Evolutionary conservation across 2,329 filamentous ascomycete genomes (phyloP), one percentile per base, ranked within the genome.

Genomic region (Claviceps sp.): DNA sequence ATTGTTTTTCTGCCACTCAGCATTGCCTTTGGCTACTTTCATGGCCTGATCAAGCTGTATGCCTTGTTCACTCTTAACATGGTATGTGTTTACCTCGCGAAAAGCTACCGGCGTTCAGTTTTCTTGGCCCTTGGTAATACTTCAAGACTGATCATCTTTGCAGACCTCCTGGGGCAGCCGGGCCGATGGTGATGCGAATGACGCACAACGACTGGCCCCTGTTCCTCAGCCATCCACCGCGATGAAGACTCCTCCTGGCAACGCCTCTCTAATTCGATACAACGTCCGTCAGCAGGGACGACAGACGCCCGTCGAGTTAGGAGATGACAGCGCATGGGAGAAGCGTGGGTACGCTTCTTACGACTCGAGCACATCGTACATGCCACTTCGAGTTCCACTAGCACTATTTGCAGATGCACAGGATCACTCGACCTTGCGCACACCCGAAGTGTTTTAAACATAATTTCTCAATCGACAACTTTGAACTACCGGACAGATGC

Each of bases 111-210:
- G 45, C 17, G 13, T 23, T 14, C n/a, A n/a, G n/a, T 5, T 17
- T 59, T 53, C 4, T 43, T 43, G 49, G 37, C 53, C 4, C 45
- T 42, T 49, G 42, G 47, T 50, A 42, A n/a, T 16, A 8, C 34
- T 9, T 8, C 26, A 29, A 16, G 17, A 45, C 45, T 53, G 9
- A 51, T 48, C 5, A 16, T 20, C 52, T 38, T 29, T 46, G 53
- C 64, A 96, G 90, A 96, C 90, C 45, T 91, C 89, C 50, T 96
- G 90, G 90, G 90, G 90, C 63, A 95, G 88, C 70, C 85, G 90
- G 68, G 87, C 88, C 61, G 90, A 93, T 61, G 90, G 88, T 63
- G 90, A 96, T 68, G 78, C 85, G 59, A 86, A 94, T 68, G 85
- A 94, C 67, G 78, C 77, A 56, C 76, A 81, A 59, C 82, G 85